A percentile compares a stretch with the other conserved stretches of the same genome.
These are phyloP conservation scores for Dryas drummondii DNA, from an alignment of 306 rosid species.

Conservation along the genomic window DNA sequence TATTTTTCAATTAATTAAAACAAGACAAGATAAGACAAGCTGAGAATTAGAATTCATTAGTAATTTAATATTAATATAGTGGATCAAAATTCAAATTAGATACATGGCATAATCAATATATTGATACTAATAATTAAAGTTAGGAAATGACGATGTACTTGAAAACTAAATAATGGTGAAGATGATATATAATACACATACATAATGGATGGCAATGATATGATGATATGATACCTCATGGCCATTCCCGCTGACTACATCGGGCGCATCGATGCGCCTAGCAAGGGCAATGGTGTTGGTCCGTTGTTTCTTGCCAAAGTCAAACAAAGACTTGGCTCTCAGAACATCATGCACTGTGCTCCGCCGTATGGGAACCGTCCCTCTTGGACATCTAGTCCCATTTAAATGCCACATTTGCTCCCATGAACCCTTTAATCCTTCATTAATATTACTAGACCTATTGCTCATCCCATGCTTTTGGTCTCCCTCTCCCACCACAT, in stretches of 20 bases:
- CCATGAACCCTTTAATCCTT: conserved; percentile 29
- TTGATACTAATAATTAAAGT: not conserved
- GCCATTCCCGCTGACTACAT: conserved; percentile 68
- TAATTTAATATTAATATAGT: no score
- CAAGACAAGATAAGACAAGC: no score
- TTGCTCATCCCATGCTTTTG: no score
- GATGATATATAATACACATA: not conserved
- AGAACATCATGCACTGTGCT: conserved; percentile 58
- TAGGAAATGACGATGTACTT: not conserved
- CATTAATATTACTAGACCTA: no score
- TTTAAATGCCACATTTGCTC: conserved; percentile 81
- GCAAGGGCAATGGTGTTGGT: not conserved
- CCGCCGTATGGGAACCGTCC: conserved; percentile 80
- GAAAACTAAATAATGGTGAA: not conserved
- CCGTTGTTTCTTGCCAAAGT: conserved; percentile 72
- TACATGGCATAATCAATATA: no score
- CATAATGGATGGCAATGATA: not conserved
- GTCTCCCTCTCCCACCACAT: not conserved
- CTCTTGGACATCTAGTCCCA: conserved; percentile 76
- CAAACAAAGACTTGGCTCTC: conserved; percentile 76
- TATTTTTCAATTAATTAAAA: no score
- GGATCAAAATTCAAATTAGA: no score
- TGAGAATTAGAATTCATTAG: no score
- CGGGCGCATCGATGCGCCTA: conserved; percentile 54
- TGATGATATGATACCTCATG: conserved; percentile 57